Evolutionary conservation across 176 grass and related monocot genomes (phyloP).

Genomic region (Alloteropsis semialata): DNA sequence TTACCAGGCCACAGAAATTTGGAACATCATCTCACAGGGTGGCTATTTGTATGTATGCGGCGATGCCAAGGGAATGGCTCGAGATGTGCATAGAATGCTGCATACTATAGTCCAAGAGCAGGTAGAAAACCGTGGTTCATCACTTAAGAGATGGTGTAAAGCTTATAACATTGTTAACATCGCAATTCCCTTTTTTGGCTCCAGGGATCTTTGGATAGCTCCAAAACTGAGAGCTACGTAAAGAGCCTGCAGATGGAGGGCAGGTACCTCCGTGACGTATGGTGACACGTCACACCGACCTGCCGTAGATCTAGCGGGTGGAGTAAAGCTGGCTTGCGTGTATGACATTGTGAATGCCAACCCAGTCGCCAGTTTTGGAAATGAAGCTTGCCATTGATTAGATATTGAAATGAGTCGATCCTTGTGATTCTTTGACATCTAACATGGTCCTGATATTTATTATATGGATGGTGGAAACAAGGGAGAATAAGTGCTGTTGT

Average conservation of each 20-base stretch:
- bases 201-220: slow-evolving; percentile 80
- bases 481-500: slow-evolving; percentile 45
- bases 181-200: slow-evolving; percentile 1
- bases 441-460: slow-evolving; percentile 54
- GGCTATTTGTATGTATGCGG: slow-evolving; percentile 95
- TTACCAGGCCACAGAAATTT: slow-evolving; percentile 71
- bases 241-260: slow-evolving; percentile 91
- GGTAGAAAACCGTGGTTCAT: slow-evolving; percentile 15
- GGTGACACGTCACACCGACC: slow-evolving; percentile 38
- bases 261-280: slow-evolving; percentile 87
- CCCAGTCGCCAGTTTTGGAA: background rate
- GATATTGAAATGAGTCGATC: slow-evolving; percentile 31
- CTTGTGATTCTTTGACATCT: slow-evolving; percentile 65
- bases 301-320: slow-evolving; percentile 21
- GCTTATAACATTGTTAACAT: background rate
- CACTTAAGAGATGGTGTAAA: background rate
- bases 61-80: slow-evolving; percentile 95
- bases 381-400: slow-evolving; percentile 17
- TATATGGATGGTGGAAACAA: slow-evolving; percentile 32
- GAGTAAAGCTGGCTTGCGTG: background rate
- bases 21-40: slow-evolving; percentile 64
- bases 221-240: slow-evolving; percentile 80
- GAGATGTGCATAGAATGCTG: slow-evolving; percentile 82
- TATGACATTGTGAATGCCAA: background rate
- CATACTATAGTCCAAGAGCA: slow-evolving; percentile 91